Evolutionary conservation across 2,329 filamentous ascomycete genomes (phyloP).

Genomic region (Ascochyta pisi): DNA sequence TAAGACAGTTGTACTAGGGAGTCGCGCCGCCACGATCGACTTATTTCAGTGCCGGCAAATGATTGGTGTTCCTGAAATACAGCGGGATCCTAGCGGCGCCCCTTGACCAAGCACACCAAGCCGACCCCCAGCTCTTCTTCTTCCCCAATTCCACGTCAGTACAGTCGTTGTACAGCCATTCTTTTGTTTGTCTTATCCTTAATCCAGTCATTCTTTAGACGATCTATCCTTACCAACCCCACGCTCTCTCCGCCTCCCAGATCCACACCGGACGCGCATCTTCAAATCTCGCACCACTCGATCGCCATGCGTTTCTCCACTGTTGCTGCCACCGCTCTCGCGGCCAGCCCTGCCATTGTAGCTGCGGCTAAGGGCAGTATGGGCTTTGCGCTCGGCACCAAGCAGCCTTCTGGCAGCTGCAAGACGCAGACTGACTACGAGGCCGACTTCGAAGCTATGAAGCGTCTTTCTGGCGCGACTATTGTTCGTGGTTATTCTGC

Average conservation of each 20-base stretch:
- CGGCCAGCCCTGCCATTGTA: constrained; percentile 55
- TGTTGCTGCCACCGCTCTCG: constrained; percentile 40
- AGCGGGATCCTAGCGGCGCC: constrained; percentile 31
- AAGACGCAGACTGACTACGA: constrained; percentile 69
- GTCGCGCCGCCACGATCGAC: too few relatives aligned
- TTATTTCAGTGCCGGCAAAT: background rate
- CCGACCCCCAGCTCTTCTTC: constrained; percentile 20
- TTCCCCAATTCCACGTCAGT: constrained; percentile 25
- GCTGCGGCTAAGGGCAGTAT: constrained; percentile 61
- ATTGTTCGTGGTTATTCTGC: constrained; percentile 72
- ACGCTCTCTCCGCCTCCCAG: constrained; percentile 2
- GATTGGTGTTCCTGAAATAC: constrained; percentile 29
- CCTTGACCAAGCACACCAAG: constrained; percentile 30
- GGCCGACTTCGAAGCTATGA: constrained; percentile 69
- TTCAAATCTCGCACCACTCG: constrained; percentile 13
- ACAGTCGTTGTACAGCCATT: constrained; percentile 33
- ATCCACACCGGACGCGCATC: constrained; percentile 3
- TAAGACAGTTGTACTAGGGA: too few relatives aligned
- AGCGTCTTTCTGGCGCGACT: constrained; percentile 56
- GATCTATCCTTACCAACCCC: background rate
- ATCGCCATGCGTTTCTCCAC: constrained; percentile 46
- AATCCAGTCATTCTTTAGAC: constrained; percentile 23
- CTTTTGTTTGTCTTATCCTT: constrained; percentile 28
- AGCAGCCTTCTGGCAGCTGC: constrained; percentile 65
- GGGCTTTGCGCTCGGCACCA: constrained; percentile 72